phyloP scores from a whole-genome alignment of 2,329 filamentous ascomycete species.

The Colletotrichum liaoningense region DNA sequence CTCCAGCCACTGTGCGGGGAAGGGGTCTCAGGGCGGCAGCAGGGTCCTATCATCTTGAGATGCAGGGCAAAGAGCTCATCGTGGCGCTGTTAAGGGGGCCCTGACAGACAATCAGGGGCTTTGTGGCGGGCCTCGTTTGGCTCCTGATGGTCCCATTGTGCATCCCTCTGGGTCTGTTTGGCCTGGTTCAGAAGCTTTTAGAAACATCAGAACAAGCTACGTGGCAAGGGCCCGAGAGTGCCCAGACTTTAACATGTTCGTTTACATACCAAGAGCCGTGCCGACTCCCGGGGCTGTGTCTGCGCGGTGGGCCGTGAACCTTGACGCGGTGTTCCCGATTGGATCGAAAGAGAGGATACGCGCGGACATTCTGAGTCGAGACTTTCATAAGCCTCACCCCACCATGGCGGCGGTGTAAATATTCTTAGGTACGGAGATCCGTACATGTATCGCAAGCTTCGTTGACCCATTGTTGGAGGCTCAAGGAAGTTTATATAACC shows the following conservation, averaged over 20 bases:
- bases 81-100: conserved; percentile 16
- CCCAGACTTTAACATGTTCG: conserved; percentile 27
- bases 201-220: conserved; percentile 28
- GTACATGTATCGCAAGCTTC: conserved; percentile 27
- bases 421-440: conserved; percentile 1
- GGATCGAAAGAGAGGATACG: conserved; percentile 28
- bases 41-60: conserved; percentile 5
- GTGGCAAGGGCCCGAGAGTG: conserved; percentile 28
- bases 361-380: conserved; percentile 32
- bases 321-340: conserved; percentile 35
- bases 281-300: conserved; percentile 32
- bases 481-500: conserved; percentile 31
- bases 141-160: neutral
- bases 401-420: conserved; percentile 34
- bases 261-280: conserved; percentile 26
- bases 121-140: neutral
- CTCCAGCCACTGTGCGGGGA: conserved; percentile 25
- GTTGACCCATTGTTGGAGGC: conserved; percentile 16
- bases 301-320: conserved; percentile 32
- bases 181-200: conserved; percentile 1
- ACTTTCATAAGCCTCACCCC: conserved; percentile 33
- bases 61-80: neutral
- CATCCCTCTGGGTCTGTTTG: neutral
- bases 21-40: neutral
- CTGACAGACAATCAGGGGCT: conserved; percentile 9